These are phyloP conservation scores for Boletus subparvulus DNA, from an alignment of 768 basidiomycete genomes.

Conservation along the genomic window DNA sequence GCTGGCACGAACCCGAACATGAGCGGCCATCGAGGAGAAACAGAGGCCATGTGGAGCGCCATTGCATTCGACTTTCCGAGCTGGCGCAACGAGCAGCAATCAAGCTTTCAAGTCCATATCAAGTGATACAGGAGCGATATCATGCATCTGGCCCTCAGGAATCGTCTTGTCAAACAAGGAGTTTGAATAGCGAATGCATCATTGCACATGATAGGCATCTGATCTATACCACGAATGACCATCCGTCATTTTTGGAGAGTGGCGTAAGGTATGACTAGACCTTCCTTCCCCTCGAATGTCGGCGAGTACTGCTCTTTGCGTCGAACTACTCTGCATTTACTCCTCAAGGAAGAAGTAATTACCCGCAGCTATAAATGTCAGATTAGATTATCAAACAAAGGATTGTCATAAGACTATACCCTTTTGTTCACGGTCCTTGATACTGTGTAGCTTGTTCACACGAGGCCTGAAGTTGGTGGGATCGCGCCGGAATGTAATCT, in stretches of 20 bases:
- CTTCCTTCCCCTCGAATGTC: slow-evolving; percentile 9
- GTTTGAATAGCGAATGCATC: slow-evolving; percentile 7
- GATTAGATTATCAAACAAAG: slow-evolving; percentile 4
- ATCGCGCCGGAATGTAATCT: slow-evolving; percentile 98
- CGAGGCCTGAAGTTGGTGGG: slow-evolving; percentile 91
- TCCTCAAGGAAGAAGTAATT: slow-evolving; percentile 95
- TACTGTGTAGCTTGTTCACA: slow-evolving; percentile 81
- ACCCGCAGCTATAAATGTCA: slow-evolving; percentile 53
- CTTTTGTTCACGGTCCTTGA: slow-evolving; percentile 90
- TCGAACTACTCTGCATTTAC: slow-evolving; percentile 31
- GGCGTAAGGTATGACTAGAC: slow-evolving; percentile 10
- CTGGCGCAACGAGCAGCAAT: not conserved
- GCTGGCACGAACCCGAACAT: not conserved
- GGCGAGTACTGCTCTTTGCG: not conserved
- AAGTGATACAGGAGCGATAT: not conserved
- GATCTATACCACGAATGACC: slow-evolving; percentile 7
- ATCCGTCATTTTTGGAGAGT: slow-evolving; percentile 10
- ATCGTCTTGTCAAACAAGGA: not conserved
- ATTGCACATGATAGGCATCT: slow-evolving; percentile 6
- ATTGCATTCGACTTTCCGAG: not conserved
- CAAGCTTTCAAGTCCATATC: not conserved
- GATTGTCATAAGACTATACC: slow-evolving; percentile 40
- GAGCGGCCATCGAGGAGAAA: not conserved
- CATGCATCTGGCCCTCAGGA: not conserved
- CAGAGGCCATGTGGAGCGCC: not conserved